Evolutionary conservation across 768 basidiomycete genomes (phyloP), one percentile per base, ranked within the genome.

Genomic region (Mrakia gelida): DNA sequence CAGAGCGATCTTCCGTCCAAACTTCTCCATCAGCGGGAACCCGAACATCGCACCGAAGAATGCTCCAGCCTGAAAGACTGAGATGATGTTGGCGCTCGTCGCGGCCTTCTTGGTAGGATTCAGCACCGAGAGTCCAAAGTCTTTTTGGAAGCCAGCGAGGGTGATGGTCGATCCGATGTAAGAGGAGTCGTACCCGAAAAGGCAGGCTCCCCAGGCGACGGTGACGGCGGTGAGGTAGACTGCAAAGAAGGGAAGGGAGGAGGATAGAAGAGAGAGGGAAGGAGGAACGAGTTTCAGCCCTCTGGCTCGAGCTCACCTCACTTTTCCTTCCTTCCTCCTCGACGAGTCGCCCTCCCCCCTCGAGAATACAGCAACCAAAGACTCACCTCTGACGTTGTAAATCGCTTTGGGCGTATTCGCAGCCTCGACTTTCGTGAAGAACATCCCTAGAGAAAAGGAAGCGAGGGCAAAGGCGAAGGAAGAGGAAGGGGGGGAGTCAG

Each of bases 1-100:
- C n/a, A 63, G 87, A 0, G 92, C 89, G 6, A 86, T 86, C 75
- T 88, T 88, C 10, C 92, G 86, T 13, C 92, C 92, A 28, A 88
- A 61, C 23, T 16, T 68, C 70, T 79, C 78, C 73, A 75, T 79
- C 11, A 79, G n/a, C 21, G 78, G 78, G 71, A 75, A 79, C 28
- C 73, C 65, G n/a, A 75, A 30, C 11, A 71, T 26, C n/a, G 74
- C 78, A 28, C 73, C 73, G 13, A 65, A 43, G 41, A 71, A 71
- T 2, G 74, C 56, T 49, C 63, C 74, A 11, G 68, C 73, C 54
- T 79, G 78, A 54, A 79, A 79, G 9, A 63, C 74, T 10, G 63
- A 56, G 41, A 78, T 71, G 34, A 78, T 78, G 62, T 78, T 78
- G 28, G 77, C 77, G 21, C 41, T 56, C 21, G 63, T 41, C 16